Conservation (phyloP, 2,329 filamentous ascomycete genomes). For the Phyllosticta citriasiana region DNA sequence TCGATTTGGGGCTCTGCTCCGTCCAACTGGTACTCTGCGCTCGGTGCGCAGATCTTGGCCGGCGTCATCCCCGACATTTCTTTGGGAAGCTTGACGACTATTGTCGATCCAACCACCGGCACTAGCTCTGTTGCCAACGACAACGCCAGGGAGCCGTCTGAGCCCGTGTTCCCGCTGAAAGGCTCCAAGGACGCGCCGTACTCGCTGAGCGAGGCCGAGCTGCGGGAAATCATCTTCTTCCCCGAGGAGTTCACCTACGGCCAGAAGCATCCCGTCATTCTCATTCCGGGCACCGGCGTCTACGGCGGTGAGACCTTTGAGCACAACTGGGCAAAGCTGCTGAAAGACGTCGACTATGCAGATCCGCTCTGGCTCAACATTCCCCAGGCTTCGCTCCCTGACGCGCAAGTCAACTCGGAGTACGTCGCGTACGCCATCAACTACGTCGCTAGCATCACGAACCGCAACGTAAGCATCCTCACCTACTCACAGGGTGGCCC, state of each 20-base stretch:
- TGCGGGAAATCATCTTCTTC: conserved; percentile 45
- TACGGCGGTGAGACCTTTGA: conserved; percentile 38
- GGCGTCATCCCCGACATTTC: background rate
- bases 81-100: background rate
- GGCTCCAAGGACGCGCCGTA: conserved; percentile 38
- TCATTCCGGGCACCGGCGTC: conserved; percentile 44
- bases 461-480: conserved; percentile 35
- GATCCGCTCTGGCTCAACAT: conserved; percentile 50
- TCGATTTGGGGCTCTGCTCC: background rate
- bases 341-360: conserved; percentile 31
- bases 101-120: conserved; percentile 10
- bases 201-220: conserved; percentile 33
- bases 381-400: conserved; percentile 36
- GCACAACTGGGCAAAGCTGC: conserved; percentile 41
- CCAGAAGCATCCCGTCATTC: conserved; percentile 37
- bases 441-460: conserved; percentile 39
- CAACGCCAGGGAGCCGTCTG: conserved; percentile 17
- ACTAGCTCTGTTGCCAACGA: conserved; percentile 19
- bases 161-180: conserved; percentile 29
- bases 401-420: conserved; percentile 44
- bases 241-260: conserved; percentile 40
- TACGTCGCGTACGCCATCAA: conserved; percentile 50
- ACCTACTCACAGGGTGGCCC: conserved; percentile 47
- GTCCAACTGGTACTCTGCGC: background rate
- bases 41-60: background rate